Evolutionary conservation across 1,284 basidiomycete species (phyloP), one percentile per base, ranked within the genome.

Genomic region (Boletus semigastroideus): DNA sequence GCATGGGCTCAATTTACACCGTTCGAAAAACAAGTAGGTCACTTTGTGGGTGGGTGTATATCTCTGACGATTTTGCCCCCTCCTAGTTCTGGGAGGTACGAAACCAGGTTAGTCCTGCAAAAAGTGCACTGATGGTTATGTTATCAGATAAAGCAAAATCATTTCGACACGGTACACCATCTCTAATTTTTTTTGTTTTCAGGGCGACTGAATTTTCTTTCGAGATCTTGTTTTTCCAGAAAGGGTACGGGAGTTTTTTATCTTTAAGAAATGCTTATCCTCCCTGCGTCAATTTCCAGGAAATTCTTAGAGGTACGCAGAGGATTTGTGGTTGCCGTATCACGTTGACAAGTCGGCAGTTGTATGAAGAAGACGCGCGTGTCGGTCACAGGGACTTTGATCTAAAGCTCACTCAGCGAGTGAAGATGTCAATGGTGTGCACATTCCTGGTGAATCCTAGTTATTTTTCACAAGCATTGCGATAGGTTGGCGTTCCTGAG

Each of bases 391-490:
- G 86, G 59, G 86, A 95, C 54, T 97, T 98, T 65, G 94, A 97
- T 63, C 72, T 98, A 53, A 98, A 98, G 68, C 77, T 95, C 36
- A 95, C 93, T 1, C 83, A 86, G 43, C 77, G 92, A 51, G 95
- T 98, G 51, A 99, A 98, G 73, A 99, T 99, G 97, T 95, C 90
- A 56, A 98, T 97, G 94, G 93, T 90, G 39, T 56, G 78, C 56
- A 11, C 8, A 11, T 27, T 36, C 14, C 3, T n/a, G 6, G 9
- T 14, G 1, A 14, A 33, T 37, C 13, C 10, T 20, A 16, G 25
- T n/a, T 39, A 17, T 22, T 45, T 34, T 46, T 68, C 27, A 52
- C 50, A 14, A 27, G 14, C 14, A 38, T 7, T 2, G 20, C 27
- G 36, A 8, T 52, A 92, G 92, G 93, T 97, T 54, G 95, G 97